Base-by-base conservation (phyloP, 1,139 yeast species). In the Taiozyma sp. region DNA sequence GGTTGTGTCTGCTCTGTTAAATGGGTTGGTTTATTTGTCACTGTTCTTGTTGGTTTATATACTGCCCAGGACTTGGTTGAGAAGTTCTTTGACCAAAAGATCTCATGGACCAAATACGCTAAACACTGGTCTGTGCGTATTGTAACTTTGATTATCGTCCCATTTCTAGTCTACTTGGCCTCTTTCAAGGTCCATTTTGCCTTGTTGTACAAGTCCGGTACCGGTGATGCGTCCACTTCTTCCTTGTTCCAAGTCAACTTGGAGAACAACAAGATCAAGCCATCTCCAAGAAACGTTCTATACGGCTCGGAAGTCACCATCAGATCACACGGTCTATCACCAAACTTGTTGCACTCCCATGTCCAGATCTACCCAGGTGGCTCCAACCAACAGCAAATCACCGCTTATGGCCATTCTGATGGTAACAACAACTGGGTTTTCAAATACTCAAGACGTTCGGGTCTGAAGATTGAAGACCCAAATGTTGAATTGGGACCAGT, bases 1-100 rank as follows among this genome's bases (percentile, higher is more conserved):
- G 99, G 99, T 1, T 88, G 96, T 67, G 98, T 92, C 14, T 85
- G 92, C 60, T 83, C 96, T 48, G 96, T 92, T 43, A 93, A 93
- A 71, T 90, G 96, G 97, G 98, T 93, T 23, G 99, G 99, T 5
- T 70, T 92, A 47, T 91, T 93, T 65, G 83, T 87, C 45, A 95
- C 97, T 10, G 78, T 81, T 0, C 71, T 92, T 27, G 87, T 92
- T 50, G 99, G 99, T 1, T 57, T 88, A n/a, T 93, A 91, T 71
- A 87, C 91, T 4, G 69, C 87, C 13, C 78, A 79, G 53, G 98
- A 93, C 60, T 75, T 93, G 52, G 76, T 84, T 72, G 74, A 84
- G 59, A 82, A 84, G 63, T 77, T 76, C 52, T 80, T 54, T 43
- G 84, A 84, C 64, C 56, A 68, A 47, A 58, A 66, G 50, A 60